Evolutionary conservation across 768 basidiomycete species (phyloP).

Genomic region (Lyophyllum shimeji): DNA sequence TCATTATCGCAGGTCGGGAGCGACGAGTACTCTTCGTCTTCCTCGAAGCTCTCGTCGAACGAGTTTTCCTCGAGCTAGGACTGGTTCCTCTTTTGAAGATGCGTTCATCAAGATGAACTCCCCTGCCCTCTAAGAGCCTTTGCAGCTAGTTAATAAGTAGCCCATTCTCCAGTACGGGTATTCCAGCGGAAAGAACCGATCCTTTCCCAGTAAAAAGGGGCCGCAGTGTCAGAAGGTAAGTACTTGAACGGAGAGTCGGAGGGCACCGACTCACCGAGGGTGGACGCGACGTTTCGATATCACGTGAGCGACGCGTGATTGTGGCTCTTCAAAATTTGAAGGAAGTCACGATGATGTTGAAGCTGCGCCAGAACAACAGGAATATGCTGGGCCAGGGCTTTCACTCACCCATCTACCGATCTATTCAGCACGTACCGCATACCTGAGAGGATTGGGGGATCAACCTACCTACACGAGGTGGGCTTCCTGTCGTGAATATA

Average conservation of each 20-base stretch:
- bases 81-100: no score
- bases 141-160: no score
- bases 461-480: background rate
- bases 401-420: background rate
- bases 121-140: no score
- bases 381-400: background rate
- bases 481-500: background rate
- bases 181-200: no score
- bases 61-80: constrained; percentile 23
- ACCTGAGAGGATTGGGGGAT: background rate
- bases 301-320: background rate
- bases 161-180: no score
- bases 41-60: constrained; percentile 20
- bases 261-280: no score
- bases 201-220: no score
- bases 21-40: constrained; percentile 16
- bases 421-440: background rate
- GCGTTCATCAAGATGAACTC: no score
- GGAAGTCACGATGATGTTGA: background rate
- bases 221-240: no score
- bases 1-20: constrained; percentile 25
- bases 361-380: background rate
- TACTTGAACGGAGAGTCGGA: no score
- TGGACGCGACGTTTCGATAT: background rate
- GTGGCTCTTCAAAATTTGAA: background rate